Base-by-base conservation (phyloP, 1,284 basidiomycete species). In the Heliocybe sulcata region DNA sequence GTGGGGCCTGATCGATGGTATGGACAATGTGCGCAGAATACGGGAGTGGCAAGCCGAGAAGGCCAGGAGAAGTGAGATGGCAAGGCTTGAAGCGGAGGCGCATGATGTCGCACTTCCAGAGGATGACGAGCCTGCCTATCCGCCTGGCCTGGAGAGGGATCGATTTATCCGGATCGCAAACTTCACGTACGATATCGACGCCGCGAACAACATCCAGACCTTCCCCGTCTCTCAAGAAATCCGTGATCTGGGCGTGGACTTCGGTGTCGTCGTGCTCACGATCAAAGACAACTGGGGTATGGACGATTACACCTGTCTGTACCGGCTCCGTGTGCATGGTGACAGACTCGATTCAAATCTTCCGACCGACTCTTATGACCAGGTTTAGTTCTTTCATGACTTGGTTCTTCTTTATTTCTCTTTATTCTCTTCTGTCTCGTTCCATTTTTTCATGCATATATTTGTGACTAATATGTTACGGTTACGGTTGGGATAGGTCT, bases 241-340 rank as follows among this genome's bases (percentile, higher is more conserved):
- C 23, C 74, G 72, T 53, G 79, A 80, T 12, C 73, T 94, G 16
- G 83, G 79, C 3, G 75, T 96, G 54, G 89, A 92, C 65, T 87
- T 94, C 62, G 87, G 87, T 0, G 73, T 93, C 49, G 88, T 98
- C 16, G 82, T 90, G 55, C 75, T 97, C 63, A 72, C 81, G 60
- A 74, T 98, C 60, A 77, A 82, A 67, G 88, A 77, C 65, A 98
- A 98, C 66, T 96, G 93, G 85, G 96, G 95, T 26, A 80, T 80
- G 64, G 72, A 79, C 12, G 83, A 87, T 58, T 90, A 82, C 65
- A 98, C 95, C 0, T 98, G 95, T 69, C 67, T 98, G 33, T 98
- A 98, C 70, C 82, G 95, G 53, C 79, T 98, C 70, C 78, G 89
- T 29, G 86, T 90, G 31, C 88, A 85, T 65, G 93, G 82, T 20